phyloP scores from a whole-genome alignment of 1,284 basidiomycete genomes.

The Ustilago cynodontis region DNA sequence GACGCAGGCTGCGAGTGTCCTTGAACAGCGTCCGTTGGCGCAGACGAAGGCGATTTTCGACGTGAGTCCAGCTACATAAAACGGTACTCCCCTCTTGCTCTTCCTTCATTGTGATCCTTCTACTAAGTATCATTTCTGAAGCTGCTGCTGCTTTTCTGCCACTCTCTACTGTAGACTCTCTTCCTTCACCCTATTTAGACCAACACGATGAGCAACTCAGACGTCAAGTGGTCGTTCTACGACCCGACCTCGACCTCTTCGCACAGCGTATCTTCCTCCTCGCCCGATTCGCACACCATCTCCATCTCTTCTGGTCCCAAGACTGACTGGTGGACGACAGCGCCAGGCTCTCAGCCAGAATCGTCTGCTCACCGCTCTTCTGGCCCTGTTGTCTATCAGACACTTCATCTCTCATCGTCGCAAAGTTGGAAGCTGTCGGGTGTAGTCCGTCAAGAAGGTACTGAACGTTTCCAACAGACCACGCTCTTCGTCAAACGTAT shows the following conservation, averaged over 20 bases:
- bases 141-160: too few species aligned
- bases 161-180: too few species aligned
- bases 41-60: too few species aligned
- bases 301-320: constrained; percentile 15
- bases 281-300: neutral
- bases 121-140: too few species aligned
- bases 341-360: constrained; percentile 27
- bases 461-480: constrained; percentile 40
- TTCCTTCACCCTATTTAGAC: neutral
- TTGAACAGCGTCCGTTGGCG: too few species aligned
- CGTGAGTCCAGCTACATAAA: too few species aligned
- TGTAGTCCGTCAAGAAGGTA: constrained; percentile 16
- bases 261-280: constrained; percentile 7
- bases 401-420: neutral
- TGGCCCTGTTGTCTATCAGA: constrained; percentile 28
- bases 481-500: constrained; percentile 30
- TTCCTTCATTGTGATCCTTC: too few species aligned
- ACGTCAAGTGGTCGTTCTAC: constrained; percentile 29
- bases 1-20: too few species aligned
- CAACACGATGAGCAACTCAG: neutral
- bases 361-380: constrained; percentile 33
- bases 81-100: too few species aligned
- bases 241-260: constrained; percentile 27
- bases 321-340: constrained; percentile 48
- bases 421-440: constrained; percentile 23